phyloP scores from a whole-genome alignment of 2,329 filamentous ascomycete genomes.

The Elsinoe batatas region DNA sequence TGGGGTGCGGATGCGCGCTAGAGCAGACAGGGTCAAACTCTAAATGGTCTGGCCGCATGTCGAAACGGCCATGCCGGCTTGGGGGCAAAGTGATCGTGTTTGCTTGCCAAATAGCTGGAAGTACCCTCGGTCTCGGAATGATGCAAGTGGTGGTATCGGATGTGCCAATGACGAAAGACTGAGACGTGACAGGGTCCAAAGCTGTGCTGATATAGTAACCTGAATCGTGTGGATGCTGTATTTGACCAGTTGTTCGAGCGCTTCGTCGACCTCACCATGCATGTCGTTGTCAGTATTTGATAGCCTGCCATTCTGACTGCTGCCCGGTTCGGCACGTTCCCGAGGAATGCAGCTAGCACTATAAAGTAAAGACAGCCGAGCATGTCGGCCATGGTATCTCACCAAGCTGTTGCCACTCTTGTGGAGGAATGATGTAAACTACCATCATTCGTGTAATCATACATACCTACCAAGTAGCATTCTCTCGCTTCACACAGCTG shows the following conservation, averaged over 20 bases:
- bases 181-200: too few relatives aligned
- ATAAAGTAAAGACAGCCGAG: not conserved
- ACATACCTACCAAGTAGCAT: too few relatives aligned
- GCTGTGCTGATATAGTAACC: too few relatives aligned
- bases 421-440: not conserved
- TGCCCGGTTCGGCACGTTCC: not conserved
- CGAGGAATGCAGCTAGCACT: not conserved
- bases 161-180: too few relatives aligned
- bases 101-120: too few relatives aligned
- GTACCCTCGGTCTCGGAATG: too few relatives aligned
- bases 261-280: too few relatives aligned
- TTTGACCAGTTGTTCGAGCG: too few relatives aligned
- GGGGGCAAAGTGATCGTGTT: not conserved
- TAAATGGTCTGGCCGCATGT: not conserved
- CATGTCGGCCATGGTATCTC: not conserved
- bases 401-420: not conserved
- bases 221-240: too few relatives aligned
- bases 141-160: too few relatives aligned
- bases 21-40: slow-evolving; percentile 1
- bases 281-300: too few relatives aligned
- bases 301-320: not conserved
- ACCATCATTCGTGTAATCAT: not conserved
- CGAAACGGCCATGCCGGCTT: not conserved
- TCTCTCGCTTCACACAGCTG: too few relatives aligned
- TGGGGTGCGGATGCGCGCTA: not conserved